Conservation (phyloP, 805 yeast species). For the Saccharomycopsis synnaedendra region DNA sequence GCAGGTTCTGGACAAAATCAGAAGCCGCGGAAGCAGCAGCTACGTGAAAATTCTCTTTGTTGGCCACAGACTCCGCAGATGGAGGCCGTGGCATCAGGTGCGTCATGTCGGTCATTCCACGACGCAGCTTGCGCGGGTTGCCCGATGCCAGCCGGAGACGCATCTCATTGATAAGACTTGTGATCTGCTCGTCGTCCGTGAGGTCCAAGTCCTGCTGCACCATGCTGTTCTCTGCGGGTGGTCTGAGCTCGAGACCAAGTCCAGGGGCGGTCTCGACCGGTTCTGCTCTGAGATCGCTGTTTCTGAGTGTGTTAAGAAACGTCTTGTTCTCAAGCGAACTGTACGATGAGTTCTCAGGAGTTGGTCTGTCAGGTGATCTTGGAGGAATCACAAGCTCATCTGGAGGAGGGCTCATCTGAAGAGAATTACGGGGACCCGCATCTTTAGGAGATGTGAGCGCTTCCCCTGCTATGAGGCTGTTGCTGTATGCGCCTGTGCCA, state of each 20-base stretch:
- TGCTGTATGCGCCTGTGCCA: conserved; percentile 12
- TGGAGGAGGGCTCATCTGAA: not conserved
- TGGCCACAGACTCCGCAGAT: not conserved
- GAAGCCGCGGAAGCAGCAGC: not conserved
- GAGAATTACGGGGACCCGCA: not conserved
- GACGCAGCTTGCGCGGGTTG: conserved; percentile 11
- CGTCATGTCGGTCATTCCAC: conserved; percentile 12
- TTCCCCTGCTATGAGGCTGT: conserved; percentile 13
- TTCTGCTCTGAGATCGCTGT: conserved; percentile 12
- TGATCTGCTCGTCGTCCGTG: conserved; percentile 15
- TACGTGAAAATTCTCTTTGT: not conserved
- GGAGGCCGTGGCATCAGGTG: not conserved
- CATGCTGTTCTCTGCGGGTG: conserved; percentile 7
- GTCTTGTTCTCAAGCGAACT: conserved; percentile 14
- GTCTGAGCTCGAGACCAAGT: conserved; percentile 8
- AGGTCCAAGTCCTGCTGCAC: conserved; percentile 13
- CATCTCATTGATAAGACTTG: conserved; percentile 15
- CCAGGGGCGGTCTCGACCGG: not conserved
- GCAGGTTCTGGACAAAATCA: not conserved
- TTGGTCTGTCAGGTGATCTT: conserved; percentile 11
- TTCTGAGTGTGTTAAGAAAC: conserved; percentile 7
- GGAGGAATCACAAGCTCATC: conserved; percentile 9
- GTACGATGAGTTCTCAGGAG: conserved; percentile 4
- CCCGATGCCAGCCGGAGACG: conserved; percentile 2
- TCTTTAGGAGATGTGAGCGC: conserved; percentile 7